These are phyloP conservation scores for Fusarium scirpi DNA, from an alignment of 2,329 filamentous ascomycete genomes.

Conservation along the genomic window DNA sequence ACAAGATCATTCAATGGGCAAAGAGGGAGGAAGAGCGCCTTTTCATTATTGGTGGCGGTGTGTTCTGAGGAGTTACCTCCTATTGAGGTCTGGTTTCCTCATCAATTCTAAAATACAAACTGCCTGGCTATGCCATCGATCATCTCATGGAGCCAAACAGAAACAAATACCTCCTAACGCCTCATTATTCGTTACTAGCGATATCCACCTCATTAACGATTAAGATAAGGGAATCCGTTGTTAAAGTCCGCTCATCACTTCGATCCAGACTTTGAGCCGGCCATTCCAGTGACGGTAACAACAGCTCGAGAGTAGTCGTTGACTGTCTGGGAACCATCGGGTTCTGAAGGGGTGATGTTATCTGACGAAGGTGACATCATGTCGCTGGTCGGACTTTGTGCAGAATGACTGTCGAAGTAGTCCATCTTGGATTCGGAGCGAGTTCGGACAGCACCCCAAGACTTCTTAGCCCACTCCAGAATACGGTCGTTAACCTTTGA, in stretches of 20 bases:
- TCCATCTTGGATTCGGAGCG: conserved; percentile 42
- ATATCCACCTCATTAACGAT: conserved; percentile 23
- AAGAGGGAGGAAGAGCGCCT: conserved; percentile 91
- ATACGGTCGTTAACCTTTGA: conserved; percentile 51
- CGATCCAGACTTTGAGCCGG: conserved; percentile 24
- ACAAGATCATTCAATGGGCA: conserved; percentile 91
- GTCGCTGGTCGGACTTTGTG: conserved; percentile 35
- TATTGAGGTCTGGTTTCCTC: conserved; percentile 38
- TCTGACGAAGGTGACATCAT: conserved; percentile 33
- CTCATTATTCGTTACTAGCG: conserved; percentile 43
- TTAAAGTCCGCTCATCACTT: conserved; percentile 22
- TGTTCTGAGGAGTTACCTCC: conserved; percentile 64
- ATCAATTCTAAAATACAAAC: conserved; percentile 38
- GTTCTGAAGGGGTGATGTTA: conserved; percentile 32
- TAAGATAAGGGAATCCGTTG: conserved; percentile 6
- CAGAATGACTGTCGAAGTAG: conserved; percentile 36
- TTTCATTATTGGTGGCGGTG: conserved; percentile 98
- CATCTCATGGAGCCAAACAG: conserved; percentile 29
- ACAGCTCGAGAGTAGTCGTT: conserved; percentile 25
- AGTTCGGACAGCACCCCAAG: conserved; percentile 46
- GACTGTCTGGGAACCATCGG: conserved; percentile 18
- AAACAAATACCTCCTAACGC: conserved; percentile 41
- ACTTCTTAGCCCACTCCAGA: conserved; percentile 52
- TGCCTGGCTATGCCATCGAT: conserved; percentile 27
- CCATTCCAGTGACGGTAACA: conserved; percentile 30